Conservation (phyloP, 352 stramenopile species). For the Pythium utonaiense region DNA sequence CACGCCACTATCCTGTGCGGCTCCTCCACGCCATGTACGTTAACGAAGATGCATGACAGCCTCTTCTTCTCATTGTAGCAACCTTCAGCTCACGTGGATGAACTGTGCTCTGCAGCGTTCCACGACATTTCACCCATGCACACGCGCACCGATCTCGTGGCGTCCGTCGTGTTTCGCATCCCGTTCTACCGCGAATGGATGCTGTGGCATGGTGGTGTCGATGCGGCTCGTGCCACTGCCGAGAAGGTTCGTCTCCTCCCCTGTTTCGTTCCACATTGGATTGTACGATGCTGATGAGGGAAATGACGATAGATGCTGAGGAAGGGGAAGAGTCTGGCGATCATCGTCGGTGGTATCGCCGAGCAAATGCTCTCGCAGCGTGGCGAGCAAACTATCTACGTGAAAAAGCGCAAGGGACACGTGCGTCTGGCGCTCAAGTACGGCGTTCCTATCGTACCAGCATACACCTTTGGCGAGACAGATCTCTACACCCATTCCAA, state of each 20-base stretch:
- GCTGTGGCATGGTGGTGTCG: conserved; percentile 76
- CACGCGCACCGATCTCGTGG: conserved; percentile 61
- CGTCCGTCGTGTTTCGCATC: conserved; percentile 72
- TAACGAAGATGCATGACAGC: too few relatives aligned
- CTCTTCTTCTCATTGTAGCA: too few relatives aligned
- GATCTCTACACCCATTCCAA: conserved; percentile 80
- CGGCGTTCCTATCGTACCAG: conserved; percentile 67
- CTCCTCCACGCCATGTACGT: conserved; percentile 40
- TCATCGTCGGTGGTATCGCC: conserved; percentile 72
- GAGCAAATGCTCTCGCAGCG: conserved; percentile 81
- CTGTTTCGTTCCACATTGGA: too few relatives aligned
- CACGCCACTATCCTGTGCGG: conserved; percentile 63
- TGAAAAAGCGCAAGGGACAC: conserved; percentile 78
- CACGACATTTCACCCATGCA: conserved; percentile 58
- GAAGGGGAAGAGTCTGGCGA: conserved; percentile 74
- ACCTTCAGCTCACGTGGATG: too few relatives aligned
- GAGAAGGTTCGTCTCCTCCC: too few relatives aligned
- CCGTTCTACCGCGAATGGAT: conserved; percentile 76
- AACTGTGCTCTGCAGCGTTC: too few relatives aligned
- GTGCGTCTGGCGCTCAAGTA: conserved; percentile 75
- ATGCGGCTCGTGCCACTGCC: conserved; percentile 61
- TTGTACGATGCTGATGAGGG: too few relatives aligned
- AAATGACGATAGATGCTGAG: conserved; percentile 40
- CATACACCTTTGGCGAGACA: conserved; percentile 79
- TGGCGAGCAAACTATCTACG: conserved; percentile 72